Percentiles rank a stretch among this genome's conserved stretches.
Evolutionary conservation across 768 basidiomycete genomes (phyloP).

Genomic region (Strobilomyces echinocephalus): DNA sequence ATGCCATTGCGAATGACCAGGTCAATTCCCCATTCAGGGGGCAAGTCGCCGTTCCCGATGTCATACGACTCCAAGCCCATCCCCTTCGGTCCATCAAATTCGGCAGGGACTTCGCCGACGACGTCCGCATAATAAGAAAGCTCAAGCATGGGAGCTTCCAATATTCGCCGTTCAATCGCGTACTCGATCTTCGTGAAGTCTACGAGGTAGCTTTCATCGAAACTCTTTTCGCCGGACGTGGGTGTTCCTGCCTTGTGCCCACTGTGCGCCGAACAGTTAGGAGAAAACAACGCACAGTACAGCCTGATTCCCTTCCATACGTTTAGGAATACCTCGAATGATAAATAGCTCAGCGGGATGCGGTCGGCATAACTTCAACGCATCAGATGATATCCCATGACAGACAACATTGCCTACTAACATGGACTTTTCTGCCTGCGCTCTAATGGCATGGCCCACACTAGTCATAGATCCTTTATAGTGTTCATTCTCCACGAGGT

Average conservation of each 20-base stretch:
- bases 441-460: constrained; percentile 59
- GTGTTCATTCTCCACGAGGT: constrained; percentile 69
- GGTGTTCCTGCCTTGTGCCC: constrained; percentile 1
- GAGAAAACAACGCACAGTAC: constrained; percentile 33
- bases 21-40: constrained; percentile 94
- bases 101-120: constrained; percentile 65
- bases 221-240: constrained; percentile 22
- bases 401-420: constrained; percentile 4
- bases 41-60: constrained; percentile 79
- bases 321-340: constrained; percentile 40
- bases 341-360: constrained; percentile 32
- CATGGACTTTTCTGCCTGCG: constrained; percentile 47
- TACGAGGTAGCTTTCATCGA: constrained; percentile 52
- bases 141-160: constrained; percentile 75
- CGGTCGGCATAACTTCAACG: constrained; percentile 22
- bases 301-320: constrained; percentile 54
- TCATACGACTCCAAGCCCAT: constrained; percentile 49
- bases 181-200: constrained; percentile 70
- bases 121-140: constrained; percentile 84
- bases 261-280: constrained; percentile 1
- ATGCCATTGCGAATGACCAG: constrained; percentile 71
- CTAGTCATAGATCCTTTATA: constrained; percentile 64
- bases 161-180: constrained; percentile 77
- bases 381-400: constrained; percentile 6
- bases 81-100: constrained; percentile 26